These are phyloP conservation scores for Micractinium sp. DNA, from an alignment of 139 green algal genomes.

Conservation along the genomic window DNA sequence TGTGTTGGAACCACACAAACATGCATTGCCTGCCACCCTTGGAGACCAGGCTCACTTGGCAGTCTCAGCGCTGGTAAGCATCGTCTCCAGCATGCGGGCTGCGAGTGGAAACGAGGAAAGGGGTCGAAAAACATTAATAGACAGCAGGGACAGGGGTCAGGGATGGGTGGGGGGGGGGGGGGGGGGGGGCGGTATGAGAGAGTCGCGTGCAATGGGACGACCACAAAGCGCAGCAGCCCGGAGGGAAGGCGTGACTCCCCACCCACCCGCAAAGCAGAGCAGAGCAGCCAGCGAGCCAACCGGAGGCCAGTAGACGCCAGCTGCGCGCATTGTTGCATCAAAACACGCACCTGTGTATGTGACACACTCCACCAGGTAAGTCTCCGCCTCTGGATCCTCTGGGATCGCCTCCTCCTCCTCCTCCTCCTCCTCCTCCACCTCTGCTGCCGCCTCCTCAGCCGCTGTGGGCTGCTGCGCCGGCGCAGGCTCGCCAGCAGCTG, in stretches of 20 bases:
- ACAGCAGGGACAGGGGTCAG: not conserved
- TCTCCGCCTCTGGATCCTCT: constrained; percentile 22
- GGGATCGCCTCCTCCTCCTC: constrained; percentile 18
- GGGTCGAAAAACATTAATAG: not conserved
- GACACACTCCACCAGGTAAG: constrained; percentile 74
- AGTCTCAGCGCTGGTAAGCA: constrained; percentile 71
- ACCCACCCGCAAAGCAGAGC: no score
- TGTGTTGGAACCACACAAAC: no score
- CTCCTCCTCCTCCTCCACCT: not conserved
- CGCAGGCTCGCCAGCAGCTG: constrained; percentile 3
- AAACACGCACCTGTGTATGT: constrained; percentile 19
- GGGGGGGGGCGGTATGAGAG: no score
- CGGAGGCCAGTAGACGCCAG: not conserved
- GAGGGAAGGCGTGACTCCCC: no score
- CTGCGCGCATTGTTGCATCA: not conserved
- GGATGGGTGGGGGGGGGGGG: not conserved
- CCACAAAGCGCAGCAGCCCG: no score
- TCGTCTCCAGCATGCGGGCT: constrained; percentile 84
- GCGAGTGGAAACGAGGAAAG: constrained; percentile 54
- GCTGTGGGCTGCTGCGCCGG: not conserved
- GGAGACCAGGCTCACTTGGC: constrained; percentile 18
- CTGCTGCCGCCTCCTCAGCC: not conserved
- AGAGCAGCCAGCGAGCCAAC: no score
- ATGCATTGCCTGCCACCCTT: no score
- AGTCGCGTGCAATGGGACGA: no score